phyloP scores from a whole-genome alignment of 139 green algal genomes.

The Picochlorum sp. region DNA sequence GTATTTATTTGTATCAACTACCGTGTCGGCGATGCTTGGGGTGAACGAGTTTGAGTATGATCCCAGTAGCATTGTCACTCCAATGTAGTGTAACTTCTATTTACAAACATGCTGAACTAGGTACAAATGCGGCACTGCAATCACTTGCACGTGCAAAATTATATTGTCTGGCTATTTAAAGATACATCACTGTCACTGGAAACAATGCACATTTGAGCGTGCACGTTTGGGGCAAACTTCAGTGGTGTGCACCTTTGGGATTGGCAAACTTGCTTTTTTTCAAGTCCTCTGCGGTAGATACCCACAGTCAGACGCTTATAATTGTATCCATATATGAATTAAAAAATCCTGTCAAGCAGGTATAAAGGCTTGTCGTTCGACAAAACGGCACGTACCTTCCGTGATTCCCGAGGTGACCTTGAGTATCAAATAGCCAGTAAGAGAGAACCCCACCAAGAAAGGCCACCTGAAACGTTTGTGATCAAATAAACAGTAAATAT shows the following conservation, averaged over 20 bases:
- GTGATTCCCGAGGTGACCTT: conserved; percentile 23
- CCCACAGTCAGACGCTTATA: no score
- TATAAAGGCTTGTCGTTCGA: no score
- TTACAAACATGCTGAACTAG: no score
- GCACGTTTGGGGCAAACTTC: no score
- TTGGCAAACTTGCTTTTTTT: conserved; percentile 31
- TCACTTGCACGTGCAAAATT: no score
- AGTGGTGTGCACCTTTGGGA: conserved; percentile 13
- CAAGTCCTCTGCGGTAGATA: conserved; percentile 2
- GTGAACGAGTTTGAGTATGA: conserved; percentile 37
- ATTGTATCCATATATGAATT: no score
- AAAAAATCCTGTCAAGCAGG: no score
- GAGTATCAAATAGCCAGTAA: conserved; percentile 19
- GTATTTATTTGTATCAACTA: conserved; percentile 38
- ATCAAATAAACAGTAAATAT: background rate
- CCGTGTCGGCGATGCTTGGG: conserved; percentile 57
- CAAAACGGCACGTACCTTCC: background rate
- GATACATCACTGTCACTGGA: no score
- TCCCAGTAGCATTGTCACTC: conserved; percentile 22
- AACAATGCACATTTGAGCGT: no score
- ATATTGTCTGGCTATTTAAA: conserved; percentile 2
- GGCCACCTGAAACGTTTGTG: conserved; percentile 26
- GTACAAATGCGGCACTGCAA: no score
- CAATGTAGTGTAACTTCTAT: background rate
- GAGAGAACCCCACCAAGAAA: conserved; percentile 30